Evolutionary conservation across 192 early-diverging fungal genomes (phyloP), one percentile per base, ranked within the genome.

Genomic region (Mortierella alpina): DNA sequence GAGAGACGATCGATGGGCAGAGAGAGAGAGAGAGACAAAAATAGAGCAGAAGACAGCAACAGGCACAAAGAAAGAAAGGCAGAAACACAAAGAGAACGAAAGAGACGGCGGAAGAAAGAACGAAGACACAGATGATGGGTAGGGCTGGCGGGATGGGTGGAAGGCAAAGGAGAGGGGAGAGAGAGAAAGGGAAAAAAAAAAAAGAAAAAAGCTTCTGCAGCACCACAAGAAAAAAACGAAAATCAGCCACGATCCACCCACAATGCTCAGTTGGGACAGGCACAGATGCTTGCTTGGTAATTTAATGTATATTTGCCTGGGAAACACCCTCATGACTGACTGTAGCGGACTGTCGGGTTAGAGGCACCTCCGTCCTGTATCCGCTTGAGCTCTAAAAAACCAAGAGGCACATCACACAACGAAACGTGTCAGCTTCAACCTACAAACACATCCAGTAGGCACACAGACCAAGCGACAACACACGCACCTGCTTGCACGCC

Each of bases 351-450:
- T 6, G 77, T 80, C 15, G 77, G 77, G 47, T 80, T 80, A n/a
- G 77, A 80, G 13, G 77, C 77, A 13, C 77, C 77, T 13, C 77
- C 77, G 53, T 80, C 77, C 41, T 80, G 65, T 46, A 80, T 80
- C 53, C 77, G 59, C 42, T 80, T 70, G 7, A 80, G 44, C 48
- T 80, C 77, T 80, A 80, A 50, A 61, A 46, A 56, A 17, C 47
- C 23, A 63, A 65, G 11, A 14, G 11, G 22, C 18, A 40, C 5
- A 11, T 23, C 22, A 41, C 13, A n/a, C 23, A 23, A 10, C 7
- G 7, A 22, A 44, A 41, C 40, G 40, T 7, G 10, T 42, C 41
- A 42, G 40, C n/a, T 15, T 7, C 5, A 53, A 55, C 15, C n/a
- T 42, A 45, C 9, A 41, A 42, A 45, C 20, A 59, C 6, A 44